These are phyloP conservation scores for Penicillium nucicola DNA, from an alignment of 495 filamentous ascomycete genomes.

Conservation along the genomic window DNA sequence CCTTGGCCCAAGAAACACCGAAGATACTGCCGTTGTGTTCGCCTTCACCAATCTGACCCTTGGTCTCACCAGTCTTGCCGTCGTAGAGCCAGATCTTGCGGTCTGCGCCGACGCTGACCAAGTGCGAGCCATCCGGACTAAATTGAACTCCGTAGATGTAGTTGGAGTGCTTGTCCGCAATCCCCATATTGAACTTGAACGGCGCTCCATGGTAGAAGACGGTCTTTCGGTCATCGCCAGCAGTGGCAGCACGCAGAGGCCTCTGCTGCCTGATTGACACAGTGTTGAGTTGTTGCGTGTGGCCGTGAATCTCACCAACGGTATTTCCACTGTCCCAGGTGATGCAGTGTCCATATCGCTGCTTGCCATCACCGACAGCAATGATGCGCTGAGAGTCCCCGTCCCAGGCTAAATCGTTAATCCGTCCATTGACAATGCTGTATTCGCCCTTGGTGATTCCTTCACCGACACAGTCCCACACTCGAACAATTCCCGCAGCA, in stretches of 20 bases:
- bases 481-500: constrained; percentile 72
- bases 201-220: constrained; percentile 93
- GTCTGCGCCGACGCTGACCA: constrained; percentile 90
- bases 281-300: constrained; percentile 84
- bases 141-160: constrained; percentile 88
- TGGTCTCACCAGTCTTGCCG: constrained; percentile 86
- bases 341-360: constrained; percentile 90
- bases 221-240: constrained; percentile 80
- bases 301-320: constrained; percentile 89
- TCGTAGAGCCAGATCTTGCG: constrained; percentile 89
- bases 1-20: constrained; percentile 81
- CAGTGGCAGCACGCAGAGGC: constrained; percentile 85
- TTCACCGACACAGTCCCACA: constrained; percentile 75
- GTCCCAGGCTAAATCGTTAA: constrained; percentile 97
- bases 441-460: constrained; percentile 75
- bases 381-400: constrained; percentile 95
- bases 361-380: constrained; percentile 91
- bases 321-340: constrained; percentile 94
- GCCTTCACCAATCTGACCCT: constrained; percentile 72
- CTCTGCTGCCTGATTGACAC: constrained; percentile 88
- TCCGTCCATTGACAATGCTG: constrained; percentile 87
- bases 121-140: constrained; percentile 78
- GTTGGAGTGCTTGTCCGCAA: constrained; percentile 76
- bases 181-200: constrained; percentile 82
- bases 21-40: constrained; percentile 92